These are phyloP conservation scores for fission yeast (Schizosaccharomyces pombe) DNA, from an alignment of 805 yeast species.

Conservation along the genomic window DNA sequence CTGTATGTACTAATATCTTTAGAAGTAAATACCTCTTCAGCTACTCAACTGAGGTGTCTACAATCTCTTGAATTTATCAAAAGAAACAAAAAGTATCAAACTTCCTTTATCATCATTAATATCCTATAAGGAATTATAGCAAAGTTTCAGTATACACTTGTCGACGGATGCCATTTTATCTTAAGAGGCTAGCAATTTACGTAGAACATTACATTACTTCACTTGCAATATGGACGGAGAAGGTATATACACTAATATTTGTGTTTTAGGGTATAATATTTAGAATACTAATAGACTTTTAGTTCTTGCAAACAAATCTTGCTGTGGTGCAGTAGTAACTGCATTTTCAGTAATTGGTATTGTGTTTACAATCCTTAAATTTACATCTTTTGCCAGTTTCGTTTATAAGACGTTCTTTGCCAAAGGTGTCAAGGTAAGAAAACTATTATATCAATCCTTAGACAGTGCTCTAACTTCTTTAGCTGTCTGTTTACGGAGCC, in stretches of 20 bases:
- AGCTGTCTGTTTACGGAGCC: constrained; percentile 51
- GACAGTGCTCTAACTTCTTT: not conserved
- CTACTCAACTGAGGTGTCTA: no score
- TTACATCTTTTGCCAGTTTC: not conserved
- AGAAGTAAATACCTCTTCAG: no score
- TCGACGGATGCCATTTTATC: no score
- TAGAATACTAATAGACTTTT: not conserved
- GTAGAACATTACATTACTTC: not conserved
- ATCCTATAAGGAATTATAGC: no score
- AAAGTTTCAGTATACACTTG: no score
- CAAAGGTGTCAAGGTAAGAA: not conserved
- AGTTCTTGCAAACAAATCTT: not conserved
- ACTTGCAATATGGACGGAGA: not conserved
- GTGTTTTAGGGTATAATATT: not conserved
- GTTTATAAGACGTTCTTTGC: not conserved
- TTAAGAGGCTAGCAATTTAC: not conserved
- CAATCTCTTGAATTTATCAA: no score
- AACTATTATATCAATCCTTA: not conserved
- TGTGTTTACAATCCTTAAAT: not conserved
- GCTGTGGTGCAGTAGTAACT: not conserved
- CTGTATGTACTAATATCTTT: no score
- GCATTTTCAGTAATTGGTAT: not conserved
- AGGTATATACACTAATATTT: not conserved
- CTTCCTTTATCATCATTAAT: no score
- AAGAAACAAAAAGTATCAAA: no score